Evolutionary conservation across 1,139 yeast genomes (phyloP).

Genomic region (Suhomyces atakaporum): DNA sequence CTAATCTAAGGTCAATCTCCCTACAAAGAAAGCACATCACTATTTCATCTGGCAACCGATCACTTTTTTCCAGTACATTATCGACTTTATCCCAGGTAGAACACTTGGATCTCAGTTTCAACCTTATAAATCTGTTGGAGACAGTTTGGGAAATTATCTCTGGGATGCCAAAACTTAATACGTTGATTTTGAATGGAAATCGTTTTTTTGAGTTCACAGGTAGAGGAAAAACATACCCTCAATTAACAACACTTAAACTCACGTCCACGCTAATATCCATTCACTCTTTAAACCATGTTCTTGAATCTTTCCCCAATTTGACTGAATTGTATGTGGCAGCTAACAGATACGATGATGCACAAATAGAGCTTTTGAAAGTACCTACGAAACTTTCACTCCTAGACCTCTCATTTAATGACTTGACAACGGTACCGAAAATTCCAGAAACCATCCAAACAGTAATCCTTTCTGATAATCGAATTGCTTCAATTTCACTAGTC

Average conservation of each 20-base stretch:
- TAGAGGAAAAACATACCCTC: neutral
- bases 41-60: slow-evolving; percentile 2
- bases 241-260: slow-evolving; percentile 15
- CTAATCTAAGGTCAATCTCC: slow-evolving; percentile 48
- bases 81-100: slow-evolving; percentile 27
- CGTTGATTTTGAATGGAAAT: slow-evolving; percentile 65
- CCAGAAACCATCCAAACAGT: slow-evolving; percentile 11
- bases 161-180: slow-evolving; percentile 37
- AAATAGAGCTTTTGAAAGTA: slow-evolving; percentile 14
- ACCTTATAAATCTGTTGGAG: slow-evolving; percentile 49
- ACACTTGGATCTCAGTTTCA: slow-evolving; percentile 62
- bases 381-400: slow-evolving; percentile 25
- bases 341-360: slow-evolving; percentile 39
- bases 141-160: slow-evolving; percentile 41
- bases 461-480: slow-evolving; percentile 32
- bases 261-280: slow-evolving; percentile 17
- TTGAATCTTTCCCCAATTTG: slow-evolving; percentile 46
- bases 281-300: slow-evolving; percentile 19
- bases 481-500: slow-evolving; percentile 9
- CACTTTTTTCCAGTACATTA: neutral
- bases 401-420: slow-evolving; percentile 49
- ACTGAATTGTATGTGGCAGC: slow-evolving; percentile 47
- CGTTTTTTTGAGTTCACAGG: slow-evolving; percentile 31
- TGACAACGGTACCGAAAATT: slow-evolving; percentile 35
- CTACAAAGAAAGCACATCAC: slow-evolving; percentile 38